Percentiles rank a stretch among this genome's conserved stretches.
These are phyloP conservation scores for Camelina hispida DNA, from an alignment of 345 rosid species.

Conservation along the genomic window DNA sequence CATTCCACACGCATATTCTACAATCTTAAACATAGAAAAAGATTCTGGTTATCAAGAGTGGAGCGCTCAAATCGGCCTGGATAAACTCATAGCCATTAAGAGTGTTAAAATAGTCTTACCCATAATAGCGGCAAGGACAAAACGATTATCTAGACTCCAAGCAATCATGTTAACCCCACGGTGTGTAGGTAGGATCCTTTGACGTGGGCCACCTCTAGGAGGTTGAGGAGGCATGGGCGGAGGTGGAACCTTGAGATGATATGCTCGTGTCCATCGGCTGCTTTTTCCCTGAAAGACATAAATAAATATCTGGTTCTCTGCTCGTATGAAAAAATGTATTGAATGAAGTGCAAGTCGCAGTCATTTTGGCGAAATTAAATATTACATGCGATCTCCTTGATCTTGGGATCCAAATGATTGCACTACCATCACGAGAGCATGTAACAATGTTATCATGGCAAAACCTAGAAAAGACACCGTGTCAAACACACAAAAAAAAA, in stretches of 20 bases:
- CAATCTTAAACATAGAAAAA: conserved; percentile 69
- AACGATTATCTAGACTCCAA: conserved; percentile 99
- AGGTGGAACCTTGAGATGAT: conserved; percentile 99
- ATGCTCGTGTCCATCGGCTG: conserved; percentile 86
- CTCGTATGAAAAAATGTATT: conserved; percentile 13
- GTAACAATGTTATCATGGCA: conserved; percentile 94
- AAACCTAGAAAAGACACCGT: conserved; percentile 61
- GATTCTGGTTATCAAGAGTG: conserved; percentile 26
- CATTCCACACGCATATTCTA: conserved; percentile 99
- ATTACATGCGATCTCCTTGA: conserved; percentile 92
- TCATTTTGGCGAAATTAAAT: conserved; percentile 17
- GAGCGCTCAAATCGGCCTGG: conserved; percentile 14
- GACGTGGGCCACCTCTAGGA: conserved; percentile 97
- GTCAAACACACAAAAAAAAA: conserved; percentile 28
- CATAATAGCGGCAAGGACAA: conserved; percentile 99
- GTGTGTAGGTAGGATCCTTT: conserved; percentile 94
- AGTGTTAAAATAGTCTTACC: conserved; percentile 56
- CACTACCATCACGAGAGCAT: conserved; percentile 99
- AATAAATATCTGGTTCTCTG: conserved; percentile 21
- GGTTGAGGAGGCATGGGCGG: conserved; percentile 98
- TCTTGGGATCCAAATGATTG: conserved; percentile 96
- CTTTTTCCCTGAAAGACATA: conserved; percentile 68
- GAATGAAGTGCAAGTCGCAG: not conserved
- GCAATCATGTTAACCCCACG: conserved; percentile 98
- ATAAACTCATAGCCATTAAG: conserved; percentile 25